Evolutionary conservation across 1,284 basidiomycete species (phyloP).

Genomic region (Cutaneotrichosporon mucoides): DNA sequence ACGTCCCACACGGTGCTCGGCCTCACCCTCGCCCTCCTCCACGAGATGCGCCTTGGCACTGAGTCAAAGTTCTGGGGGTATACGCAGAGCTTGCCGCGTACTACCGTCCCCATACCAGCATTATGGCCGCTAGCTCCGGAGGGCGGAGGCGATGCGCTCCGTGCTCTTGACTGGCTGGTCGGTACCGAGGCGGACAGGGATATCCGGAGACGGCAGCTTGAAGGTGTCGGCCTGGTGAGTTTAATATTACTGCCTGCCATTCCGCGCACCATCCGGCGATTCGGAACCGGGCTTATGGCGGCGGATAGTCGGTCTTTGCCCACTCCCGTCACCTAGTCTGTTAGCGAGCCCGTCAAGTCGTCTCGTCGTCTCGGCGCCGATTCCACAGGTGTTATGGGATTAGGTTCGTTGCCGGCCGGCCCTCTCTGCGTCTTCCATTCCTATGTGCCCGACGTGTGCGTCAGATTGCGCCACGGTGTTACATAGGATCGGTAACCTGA

Average conservation of each 20-base stretch:
- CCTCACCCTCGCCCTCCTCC: constrained; percentile 45
- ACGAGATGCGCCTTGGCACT: constrained; percentile 43
- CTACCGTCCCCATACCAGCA: constrained; percentile 33
- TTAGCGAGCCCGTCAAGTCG: too few relatives aligned
- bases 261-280: background rate
- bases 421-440: too few relatives aligned
- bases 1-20: constrained; percentile 33
- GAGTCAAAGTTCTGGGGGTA: constrained; percentile 46
- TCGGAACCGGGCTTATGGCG: too few relatives aligned
- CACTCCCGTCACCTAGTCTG: too few relatives aligned
- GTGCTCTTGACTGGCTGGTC: constrained; percentile 31
- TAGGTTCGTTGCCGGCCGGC: too few relatives aligned
- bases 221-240: constrained; percentile 39
- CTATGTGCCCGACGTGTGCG: too few relatives aligned
- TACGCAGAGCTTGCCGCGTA: constrained; percentile 45
- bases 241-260: background rate
- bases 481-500: too few relatives aligned
- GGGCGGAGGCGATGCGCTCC: constrained; percentile 29
- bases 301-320: too few relatives aligned
- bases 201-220: constrained; percentile 26
- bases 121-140: constrained; percentile 39
- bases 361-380: too few relatives aligned
- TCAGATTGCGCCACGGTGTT: too few relatives aligned
- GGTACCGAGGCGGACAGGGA: constrained; percentile 46
- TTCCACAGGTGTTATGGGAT: too few relatives aligned